Base-by-base conservation (phyloP, 352 stramenopile genomes). In the Phytophthora litchii region DNA sequence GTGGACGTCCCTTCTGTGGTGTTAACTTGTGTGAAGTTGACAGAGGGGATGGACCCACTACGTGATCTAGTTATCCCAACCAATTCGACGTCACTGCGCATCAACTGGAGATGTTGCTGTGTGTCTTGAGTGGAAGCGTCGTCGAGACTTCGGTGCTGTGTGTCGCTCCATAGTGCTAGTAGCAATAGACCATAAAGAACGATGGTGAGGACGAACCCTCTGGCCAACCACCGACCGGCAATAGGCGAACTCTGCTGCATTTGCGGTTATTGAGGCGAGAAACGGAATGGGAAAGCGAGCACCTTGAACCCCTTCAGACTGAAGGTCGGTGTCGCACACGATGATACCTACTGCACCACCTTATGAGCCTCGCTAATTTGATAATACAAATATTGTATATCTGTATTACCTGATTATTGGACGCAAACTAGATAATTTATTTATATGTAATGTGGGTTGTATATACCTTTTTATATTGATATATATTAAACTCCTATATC, bases 181-280 rank as follows among this genome's bases (percentile, higher is more conserved):
- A 64, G 19, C 12, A 64, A n/a, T 9, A 69, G 4, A 1, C 38
- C 19, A 20, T 69, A 64, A 17, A 69, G 60, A 4, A 40, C 35
- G 13, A 69, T 36, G 13, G 37, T 69, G 31, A 64, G 6, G 6
- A 53, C 27, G 17, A 69, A 35, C 11, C 37, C 47, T 10, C 60
- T 37, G 17, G 32, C 25, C 9, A 69, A 35, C 60, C 60, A 69
- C 27, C 60, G 54, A 49, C 60, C 29, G 31, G 60, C 60, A 3
- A 64, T 49, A 0, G 32, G 20, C 10, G 54, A 44, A 35, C 23
- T 52, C 29, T 64, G 54, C 16, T 55, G 60, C 60, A 62, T 69
- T 40, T 35, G 17, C 6, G 19, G 6, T 10, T 25, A 31, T 44
- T 13, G 10, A 7, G 19, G 41, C 32, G 4, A 66, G 34, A 66